Base-by-base conservation (phyloP, 2,329 filamentous ascomycete species). In the Trichoderma sp. region DNA sequence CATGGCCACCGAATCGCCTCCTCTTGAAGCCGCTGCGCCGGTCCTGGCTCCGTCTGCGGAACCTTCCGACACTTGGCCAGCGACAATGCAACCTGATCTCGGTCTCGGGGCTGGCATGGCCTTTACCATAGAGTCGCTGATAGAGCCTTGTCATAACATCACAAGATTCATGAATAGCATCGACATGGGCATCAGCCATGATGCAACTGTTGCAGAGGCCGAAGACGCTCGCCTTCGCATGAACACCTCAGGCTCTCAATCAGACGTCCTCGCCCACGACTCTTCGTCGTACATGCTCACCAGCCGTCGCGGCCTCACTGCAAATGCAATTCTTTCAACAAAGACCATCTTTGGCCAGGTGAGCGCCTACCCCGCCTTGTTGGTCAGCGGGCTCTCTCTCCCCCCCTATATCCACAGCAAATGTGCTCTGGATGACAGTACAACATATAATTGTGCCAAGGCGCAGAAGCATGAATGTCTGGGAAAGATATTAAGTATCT, bases 391-490 rank as follows among this genome's bases (percentile, higher is more conserved):
- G 11, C 43, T 59, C 11, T 21, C 34, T 4, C 68, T 74, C 1
- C 73, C 73, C 2, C 73, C 73, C 0, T 74, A 73, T n/a, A 73
- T 74, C n/a, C 68, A 71, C 5, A 70, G 68, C 30, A 56, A 54
- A 64, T 72, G 70, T 46, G 30, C 60, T n/a, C 8, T 73, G 13
- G 54, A 69, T 32, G 69, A 70, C 24, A 46, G 49, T 1, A 8
- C 54, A 3, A 46, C 56, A 1, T 51, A 66, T 28, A 54, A 68
- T 5, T 73, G 71, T 46, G 55, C 34, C 64, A 68, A 21, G 34
- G 56, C 16, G 26, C 43, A n/a, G 2, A 51, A 37, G 1, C 73
- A 74, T 34, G 58, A 67, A 11, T 74, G 73, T 10, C 56, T 74
- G 5, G 59, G 72, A 10, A 37, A 66, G 28, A 66, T 37, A 4